Conservation (phyloP, 768 basidiomycete genomes). For the Mycena sanguinolenta region DNA sequence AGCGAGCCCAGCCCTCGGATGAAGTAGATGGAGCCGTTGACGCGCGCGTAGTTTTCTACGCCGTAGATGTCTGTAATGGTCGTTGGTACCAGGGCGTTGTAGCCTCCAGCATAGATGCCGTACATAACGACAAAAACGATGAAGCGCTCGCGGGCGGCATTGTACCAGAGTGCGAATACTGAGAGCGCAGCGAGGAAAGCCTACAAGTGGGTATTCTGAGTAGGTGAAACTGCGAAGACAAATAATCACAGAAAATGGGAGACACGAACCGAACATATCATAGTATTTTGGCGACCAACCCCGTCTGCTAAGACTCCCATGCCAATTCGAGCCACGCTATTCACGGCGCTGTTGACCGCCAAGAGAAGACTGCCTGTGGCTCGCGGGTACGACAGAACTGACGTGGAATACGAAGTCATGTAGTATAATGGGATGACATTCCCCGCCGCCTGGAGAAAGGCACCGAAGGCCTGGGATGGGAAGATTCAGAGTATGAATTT, state of each 20-base stretch:
- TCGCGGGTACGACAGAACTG: slow-evolving; percentile 53
- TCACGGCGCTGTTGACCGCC: slow-evolving; percentile 58
- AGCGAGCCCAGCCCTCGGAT: slow-evolving; percentile 57
- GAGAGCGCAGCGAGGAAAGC: slow-evolving; percentile 54
- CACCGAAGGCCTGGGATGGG: slow-evolving; percentile 49
- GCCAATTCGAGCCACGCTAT: slow-evolving; percentile 54
- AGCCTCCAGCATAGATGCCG: slow-evolving; percentile 59
- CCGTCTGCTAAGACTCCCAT: slow-evolving; percentile 59
- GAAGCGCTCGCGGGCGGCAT: slow-evolving; percentile 53
- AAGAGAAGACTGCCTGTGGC: slow-evolving; percentile 54
- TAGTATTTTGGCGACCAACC: slow-evolving; percentile 59
- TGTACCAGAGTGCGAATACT: slow-evolving; percentile 58
- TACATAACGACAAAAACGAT: slow-evolving; percentile 56
- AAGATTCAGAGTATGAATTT: neutral
- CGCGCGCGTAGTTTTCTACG: slow-evolving; percentile 55
- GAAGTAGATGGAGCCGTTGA: slow-evolving; percentile 58
- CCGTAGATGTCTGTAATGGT: slow-evolving; percentile 60
- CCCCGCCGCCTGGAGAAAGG: slow-evolving; percentile 59
- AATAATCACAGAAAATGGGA: neutral
- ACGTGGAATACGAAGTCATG: slow-evolving; percentile 56
- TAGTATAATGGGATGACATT: slow-evolving; percentile 61
- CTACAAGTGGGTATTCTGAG: slow-evolving; percentile 38
- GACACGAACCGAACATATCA: slow-evolving; percentile 51
- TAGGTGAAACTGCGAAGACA: neutral
- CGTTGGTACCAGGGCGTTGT: slow-evolving; percentile 59